Percentiles rank a stretch among this genome's conserved stretches.
Conservation (phyloP, 2,329 filamentous ascomycete genomes). For the Tolypocladium album region DNA sequence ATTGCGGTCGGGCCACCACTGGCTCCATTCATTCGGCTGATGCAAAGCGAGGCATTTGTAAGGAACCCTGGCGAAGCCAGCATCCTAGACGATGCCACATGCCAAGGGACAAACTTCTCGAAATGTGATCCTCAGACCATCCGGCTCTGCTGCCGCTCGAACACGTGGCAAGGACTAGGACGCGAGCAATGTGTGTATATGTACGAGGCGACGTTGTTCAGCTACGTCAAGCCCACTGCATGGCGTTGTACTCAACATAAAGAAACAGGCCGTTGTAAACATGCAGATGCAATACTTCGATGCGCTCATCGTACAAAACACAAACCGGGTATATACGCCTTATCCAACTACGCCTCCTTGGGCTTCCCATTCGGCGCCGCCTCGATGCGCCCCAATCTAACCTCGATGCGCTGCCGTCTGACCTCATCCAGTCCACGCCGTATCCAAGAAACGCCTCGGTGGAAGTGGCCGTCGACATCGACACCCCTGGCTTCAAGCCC, state of each 20-base stretch:
- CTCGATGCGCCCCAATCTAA: not conserved
- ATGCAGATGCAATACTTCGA: not conserved
- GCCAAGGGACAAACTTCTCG: not conserved
- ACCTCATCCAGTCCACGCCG: slow-evolving; percentile 4
- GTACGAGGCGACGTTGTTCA: not conserved
- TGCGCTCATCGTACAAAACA: slow-evolving; percentile 1
- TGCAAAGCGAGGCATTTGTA: not conserved
- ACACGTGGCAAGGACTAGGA: not conserved
- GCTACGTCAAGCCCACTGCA: not conserved
- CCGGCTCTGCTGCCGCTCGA: not conserved
- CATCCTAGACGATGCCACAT: not conserved
- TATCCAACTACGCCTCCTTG: slow-evolving; percentile 11
- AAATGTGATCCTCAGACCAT: not conserved
- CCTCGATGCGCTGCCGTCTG: not conserved
- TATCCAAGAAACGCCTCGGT: slow-evolving; percentile 7
- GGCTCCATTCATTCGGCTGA: no score
- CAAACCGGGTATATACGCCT: slow-evolving; percentile 2
- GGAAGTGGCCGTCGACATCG: slow-evolving; percentile 20
- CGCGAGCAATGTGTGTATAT: not conserved
- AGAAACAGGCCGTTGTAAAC: not conserved
- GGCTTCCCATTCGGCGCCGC: slow-evolving; percentile 7
- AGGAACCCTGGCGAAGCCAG: not conserved
- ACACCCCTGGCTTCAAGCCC: slow-evolving; percentile 19
- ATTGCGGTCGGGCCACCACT: not conserved
- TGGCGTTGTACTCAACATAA: no score